phyloP scores from a whole-genome alignment of 108 stramenopile species.

The Mayamaea pseudoterrestris region DNA sequence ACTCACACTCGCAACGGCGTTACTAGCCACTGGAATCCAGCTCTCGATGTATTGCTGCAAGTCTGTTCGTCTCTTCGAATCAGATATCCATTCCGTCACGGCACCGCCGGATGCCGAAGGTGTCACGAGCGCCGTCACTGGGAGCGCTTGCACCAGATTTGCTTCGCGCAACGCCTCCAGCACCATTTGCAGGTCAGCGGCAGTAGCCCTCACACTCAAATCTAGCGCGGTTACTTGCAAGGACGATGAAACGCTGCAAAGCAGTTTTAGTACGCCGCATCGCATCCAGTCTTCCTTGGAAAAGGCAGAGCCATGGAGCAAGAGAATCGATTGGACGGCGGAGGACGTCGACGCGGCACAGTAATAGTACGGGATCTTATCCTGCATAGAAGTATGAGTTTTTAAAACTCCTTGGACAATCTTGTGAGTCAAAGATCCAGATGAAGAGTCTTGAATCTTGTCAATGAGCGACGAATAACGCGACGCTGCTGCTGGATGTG shows the following conservation, averaged over 20 bases:
- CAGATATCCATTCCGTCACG: slow-evolving; percentile 33
- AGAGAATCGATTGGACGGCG: no score
- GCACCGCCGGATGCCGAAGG: slow-evolving; percentile 69
- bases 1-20: slow-evolving; percentile 16
- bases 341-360: neutral
- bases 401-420: no score
- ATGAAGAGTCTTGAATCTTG: no score
- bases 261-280: slow-evolving; percentile 33
- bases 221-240: slow-evolving; percentile 42
- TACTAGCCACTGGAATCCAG: slow-evolving; percentile 69
- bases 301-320: slow-evolving; percentile 63
- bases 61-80: no score
- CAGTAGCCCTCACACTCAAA: slow-evolving; percentile 34
- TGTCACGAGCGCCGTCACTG: slow-evolving; percentile 31
- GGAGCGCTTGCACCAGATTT: slow-evolving; percentile 6
- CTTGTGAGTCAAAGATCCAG: no score
- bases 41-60: slow-evolving; percentile 9
- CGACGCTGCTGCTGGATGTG: no score
- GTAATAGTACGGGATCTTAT: neutral
- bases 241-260: slow-evolving; percentile 23
- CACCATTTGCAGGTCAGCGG: slow-evolving; percentile 19
- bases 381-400: no score
- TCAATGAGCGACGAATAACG: no score
- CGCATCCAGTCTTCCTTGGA: slow-evolving; percentile 73
- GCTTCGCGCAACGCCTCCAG: slow-evolving; percentile 20